phyloP scores from a whole-genome alignment of 106 monocot genomes.

The Platanthera zijinensis region DNA sequence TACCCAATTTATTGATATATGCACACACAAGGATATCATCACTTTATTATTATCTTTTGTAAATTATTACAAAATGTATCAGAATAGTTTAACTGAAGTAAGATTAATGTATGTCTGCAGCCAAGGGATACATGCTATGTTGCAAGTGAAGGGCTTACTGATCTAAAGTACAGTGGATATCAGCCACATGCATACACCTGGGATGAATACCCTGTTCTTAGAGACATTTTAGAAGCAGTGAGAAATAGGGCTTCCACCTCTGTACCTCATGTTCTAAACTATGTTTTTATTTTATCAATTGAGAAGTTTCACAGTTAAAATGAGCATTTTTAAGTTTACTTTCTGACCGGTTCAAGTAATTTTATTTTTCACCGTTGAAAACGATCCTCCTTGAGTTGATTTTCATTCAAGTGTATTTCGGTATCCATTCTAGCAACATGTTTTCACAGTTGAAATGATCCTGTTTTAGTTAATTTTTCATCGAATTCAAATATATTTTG shows the following conservation, averaged over 20 bases:
- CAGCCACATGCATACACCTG: constrained; percentile 82
- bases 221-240: constrained; percentile 65
- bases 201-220: constrained; percentile 83
- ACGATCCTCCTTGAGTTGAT: no score
- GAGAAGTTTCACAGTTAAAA: no score
- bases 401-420: no score
- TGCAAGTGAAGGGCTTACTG: constrained; percentile 64
- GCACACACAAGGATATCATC: neutral
- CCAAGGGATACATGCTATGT: constrained; percentile 93
- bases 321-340: no score
- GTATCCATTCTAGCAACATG: no score
- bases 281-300: no score
- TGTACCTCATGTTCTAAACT: neutral
- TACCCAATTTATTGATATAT: neutral
- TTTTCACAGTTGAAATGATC: no score
- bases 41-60: neutral
- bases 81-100: neutral
- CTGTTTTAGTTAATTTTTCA: no score
- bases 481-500: no score
- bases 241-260: neutral
- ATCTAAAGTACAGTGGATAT: constrained; percentile 83
- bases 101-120: constrained; percentile 34
- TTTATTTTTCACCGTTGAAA: no score
- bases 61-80: neutral
- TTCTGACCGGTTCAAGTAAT: no score